phyloP scores from a whole-genome alignment of 495 filamentous ascomycete species.

The Clavariopsis aquatica region DNA sequence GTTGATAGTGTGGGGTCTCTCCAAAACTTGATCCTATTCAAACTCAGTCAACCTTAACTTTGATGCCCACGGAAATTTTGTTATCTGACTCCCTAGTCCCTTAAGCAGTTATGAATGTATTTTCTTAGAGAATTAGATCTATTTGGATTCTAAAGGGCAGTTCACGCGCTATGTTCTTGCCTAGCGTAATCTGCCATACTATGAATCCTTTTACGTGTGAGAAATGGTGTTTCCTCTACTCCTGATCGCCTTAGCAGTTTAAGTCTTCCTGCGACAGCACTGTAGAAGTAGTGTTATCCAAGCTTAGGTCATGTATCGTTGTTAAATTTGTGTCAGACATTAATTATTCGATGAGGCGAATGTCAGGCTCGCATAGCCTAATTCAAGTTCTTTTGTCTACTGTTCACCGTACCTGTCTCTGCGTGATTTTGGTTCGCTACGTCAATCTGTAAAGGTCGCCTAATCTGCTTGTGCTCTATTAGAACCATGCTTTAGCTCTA shows the following conservation, averaged over 20 bases:
- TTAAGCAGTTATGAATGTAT: too few species aligned
- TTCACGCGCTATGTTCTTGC: too few species aligned
- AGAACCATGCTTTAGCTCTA: conserved; percentile 19
- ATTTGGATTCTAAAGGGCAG: too few species aligned
- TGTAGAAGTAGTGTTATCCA: conserved; percentile 11
- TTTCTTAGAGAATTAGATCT: too few species aligned
- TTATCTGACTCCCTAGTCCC: too few species aligned
- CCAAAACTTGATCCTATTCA: too few species aligned
- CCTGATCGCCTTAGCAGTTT: conserved; percentile 14
- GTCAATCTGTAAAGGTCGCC: conserved; percentile 14
- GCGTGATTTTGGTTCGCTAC: conserved; percentile 11
- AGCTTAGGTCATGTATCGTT: conserved; percentile 7
- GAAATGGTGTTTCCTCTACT: conserved; percentile 15
- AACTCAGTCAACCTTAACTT: too few species aligned
- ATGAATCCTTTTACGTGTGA: conserved; percentile 15
- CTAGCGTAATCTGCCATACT: conserved; percentile 1
- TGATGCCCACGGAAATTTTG: too few species aligned
- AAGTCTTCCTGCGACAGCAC: conserved; percentile 15
- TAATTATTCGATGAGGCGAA: conserved; percentile 18
- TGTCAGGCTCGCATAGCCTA: conserved; percentile 11
- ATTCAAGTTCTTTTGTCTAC: conserved; percentile 11
- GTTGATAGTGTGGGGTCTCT: too few species aligned
- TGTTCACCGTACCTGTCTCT: conserved; percentile 9
- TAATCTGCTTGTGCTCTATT: conserved; percentile 13
- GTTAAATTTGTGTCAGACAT: conserved; percentile 10